A percentile compares a stretch with the other conserved stretches of the same genome.
These are phyloP conservation scores for Trypanosoma congolense DNA, from an alignment of 208 protist genomes.

Conservation along the genomic window DNA sequence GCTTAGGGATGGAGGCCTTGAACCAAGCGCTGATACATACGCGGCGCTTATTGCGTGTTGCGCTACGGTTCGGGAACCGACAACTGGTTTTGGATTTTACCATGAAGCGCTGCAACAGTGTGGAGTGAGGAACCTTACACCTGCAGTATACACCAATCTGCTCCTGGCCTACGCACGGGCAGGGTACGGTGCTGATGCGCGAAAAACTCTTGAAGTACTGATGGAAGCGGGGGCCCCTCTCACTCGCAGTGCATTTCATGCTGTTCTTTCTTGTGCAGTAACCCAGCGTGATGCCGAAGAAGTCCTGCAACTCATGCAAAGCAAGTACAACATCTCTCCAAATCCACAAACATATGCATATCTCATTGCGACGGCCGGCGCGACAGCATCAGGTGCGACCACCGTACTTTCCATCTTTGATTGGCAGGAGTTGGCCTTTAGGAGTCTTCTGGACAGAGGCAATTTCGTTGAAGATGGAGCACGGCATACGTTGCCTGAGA, in stretches of 20 bases:
- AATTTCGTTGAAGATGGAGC: not conserved
- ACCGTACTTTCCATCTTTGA: constrained; percentile 72
- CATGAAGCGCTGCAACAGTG: constrained; percentile 66
- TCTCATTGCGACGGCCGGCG: constrained; percentile 31
- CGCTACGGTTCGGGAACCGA: constrained; percentile 59
- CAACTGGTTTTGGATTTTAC: constrained; percentile 71
- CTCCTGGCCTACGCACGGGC: constrained; percentile 57
- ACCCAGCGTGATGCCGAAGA: constrained; percentile 71
- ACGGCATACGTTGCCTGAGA: constrained; percentile 3
- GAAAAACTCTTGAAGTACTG: constrained; percentile 65
- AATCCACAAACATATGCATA: constrained; percentile 81
- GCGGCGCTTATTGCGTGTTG: constrained; percentile 74
- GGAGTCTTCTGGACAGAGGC: constrained; percentile 22
- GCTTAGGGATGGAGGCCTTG: constrained; percentile 54
- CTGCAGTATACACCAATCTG: constrained; percentile 72
- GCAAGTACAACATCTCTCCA: constrained; percentile 47
- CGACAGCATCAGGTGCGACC: constrained; percentile 27
- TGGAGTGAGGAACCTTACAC: constrained; percentile 32
- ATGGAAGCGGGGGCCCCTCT: constrained; percentile 77
- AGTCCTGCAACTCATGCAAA: constrained; percentile 61
- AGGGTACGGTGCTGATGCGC: constrained; percentile 65
- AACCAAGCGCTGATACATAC: constrained; percentile 57
- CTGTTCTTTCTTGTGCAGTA: constrained; percentile 46
- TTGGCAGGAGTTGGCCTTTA: constrained; percentile 54
- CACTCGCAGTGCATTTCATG: constrained; percentile 66